Conservation (phyloP, 768 basidiomycete genomes). For the Termitomyces sp. region DNA sequence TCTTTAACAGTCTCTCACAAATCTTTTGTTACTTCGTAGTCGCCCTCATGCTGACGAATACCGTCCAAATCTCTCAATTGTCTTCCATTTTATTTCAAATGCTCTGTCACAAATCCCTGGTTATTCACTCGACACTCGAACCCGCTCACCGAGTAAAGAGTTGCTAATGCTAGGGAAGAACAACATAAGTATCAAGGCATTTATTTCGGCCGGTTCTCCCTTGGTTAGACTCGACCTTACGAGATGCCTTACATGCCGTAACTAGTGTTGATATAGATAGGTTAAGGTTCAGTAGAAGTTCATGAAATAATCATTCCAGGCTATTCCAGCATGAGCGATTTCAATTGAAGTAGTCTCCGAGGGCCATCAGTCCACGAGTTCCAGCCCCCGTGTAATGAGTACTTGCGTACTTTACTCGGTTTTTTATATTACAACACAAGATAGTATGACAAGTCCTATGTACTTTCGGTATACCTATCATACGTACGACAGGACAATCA, state of each 20-base stretch:
- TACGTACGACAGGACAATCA: too few relatives aligned
- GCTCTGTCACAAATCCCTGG: conserved; percentile 16
- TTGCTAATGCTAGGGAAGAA: conserved; percentile 52
- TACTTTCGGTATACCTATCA: not conserved
- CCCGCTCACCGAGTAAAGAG: conserved; percentile 39
- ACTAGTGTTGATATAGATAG: not conserved
- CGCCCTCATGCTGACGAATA: too few relatives aligned
- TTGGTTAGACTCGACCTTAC: conserved; percentile 49
- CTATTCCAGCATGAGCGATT: too few relatives aligned
- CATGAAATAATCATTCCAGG: too few relatives aligned
- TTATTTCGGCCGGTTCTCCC: conserved; percentile 53
- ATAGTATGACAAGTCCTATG: not conserved
- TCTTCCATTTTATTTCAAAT: not conserved
- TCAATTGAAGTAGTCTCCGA: too few relatives aligned
- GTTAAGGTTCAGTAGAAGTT: too few relatives aligned
- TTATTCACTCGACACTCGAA: conserved; percentile 47
- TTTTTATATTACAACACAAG: not conserved
- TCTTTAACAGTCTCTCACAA: not conserved
- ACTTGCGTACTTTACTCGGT: too few relatives aligned
- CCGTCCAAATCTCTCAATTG: too few relatives aligned
- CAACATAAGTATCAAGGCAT: conserved; percentile 31
- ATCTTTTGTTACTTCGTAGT: not conserved
- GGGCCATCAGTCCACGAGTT: too few relatives aligned
- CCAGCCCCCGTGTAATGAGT: too few relatives aligned
- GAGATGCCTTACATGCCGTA: conserved; percentile 50